Base-by-base conservation (phyloP, 208 protist genomes). In the Leishmania arabica region DNA sequence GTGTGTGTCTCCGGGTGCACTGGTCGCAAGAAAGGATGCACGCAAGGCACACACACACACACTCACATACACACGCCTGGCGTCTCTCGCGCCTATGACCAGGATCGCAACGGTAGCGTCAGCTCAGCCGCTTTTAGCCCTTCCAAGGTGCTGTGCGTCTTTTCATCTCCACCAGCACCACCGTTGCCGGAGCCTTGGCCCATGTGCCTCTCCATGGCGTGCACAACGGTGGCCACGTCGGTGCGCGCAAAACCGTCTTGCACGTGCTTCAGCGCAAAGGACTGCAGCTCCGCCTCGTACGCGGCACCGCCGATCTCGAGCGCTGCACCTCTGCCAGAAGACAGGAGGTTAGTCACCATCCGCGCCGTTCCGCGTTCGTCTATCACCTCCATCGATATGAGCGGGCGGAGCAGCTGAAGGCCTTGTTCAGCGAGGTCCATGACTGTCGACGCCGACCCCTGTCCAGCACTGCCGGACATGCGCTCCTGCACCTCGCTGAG, bases 291-390 rank as follows among this genome's bases (percentile, higher is more conserved):
- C 2, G 51, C 77, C 77, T 79, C 77, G 34, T 71, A 71, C 15
- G 62, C 13, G 1, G 62, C 65, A 37, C 82, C 82, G 21, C 82
- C 82, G 3, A 82, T 3, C 31, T 75, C 77, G 7, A 82, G 49
- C 37, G 79, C 45, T 0, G 49, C 82, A 1, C 51, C 73, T n/a
- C 31, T 45, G 64, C 73, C 62, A 0, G 4, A 40, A 13, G 45
- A 75, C 34, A 85, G 73, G n/a, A 85, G 64, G 13, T 66, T 24
- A 2, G 82, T 76, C 34, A 85, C 2, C 58, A 79, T 37, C 7
- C 60, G 24, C 17, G 72, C 82, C 11, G 72, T 85, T 8, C 82
- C 81, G 19, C 82, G 79, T 70, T 79, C 66, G 15, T 75, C 31
- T 24, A 86, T 66, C 47, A 84, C 64, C 1, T 49, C 53, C 45